Conservation (phyloP, 345 rosid species). For the Microthlaspi erraticum region DNA sequence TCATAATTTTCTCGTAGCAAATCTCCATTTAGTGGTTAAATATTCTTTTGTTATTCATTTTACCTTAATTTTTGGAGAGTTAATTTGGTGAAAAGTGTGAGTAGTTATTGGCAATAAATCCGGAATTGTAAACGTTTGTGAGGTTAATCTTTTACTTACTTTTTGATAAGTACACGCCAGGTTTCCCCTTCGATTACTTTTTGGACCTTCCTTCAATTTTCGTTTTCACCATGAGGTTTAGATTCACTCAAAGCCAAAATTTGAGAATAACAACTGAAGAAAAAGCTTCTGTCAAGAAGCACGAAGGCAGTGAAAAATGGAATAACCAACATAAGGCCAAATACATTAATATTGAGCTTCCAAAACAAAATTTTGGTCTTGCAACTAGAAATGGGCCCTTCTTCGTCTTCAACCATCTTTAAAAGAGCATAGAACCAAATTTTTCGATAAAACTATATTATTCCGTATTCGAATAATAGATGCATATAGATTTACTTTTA, state of each 20-base stretch:
- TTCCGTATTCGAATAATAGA: constrained; percentile 15
- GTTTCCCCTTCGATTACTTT: constrained; percentile 1
- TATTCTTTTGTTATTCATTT: background rate
- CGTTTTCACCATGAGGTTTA: constrained; percentile 5
- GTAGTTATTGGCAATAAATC: constrained; percentile 35
- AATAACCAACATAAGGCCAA: constrained; percentile 19
- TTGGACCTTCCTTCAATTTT: constrained; percentile 25
- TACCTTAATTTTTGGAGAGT: constrained; percentile 38
- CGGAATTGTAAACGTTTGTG: constrained; percentile 37
- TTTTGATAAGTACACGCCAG: constrained; percentile 37
- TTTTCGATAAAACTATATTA: background rate
- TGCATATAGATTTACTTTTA: constrained; percentile 5
- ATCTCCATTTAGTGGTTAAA: constrained; percentile 8
- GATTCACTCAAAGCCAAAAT: constrained; percentile 27
- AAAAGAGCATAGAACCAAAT: background rate
- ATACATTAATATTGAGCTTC: constrained; percentile 23
- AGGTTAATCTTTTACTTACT: constrained; percentile 19
- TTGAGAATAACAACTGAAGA: constrained; percentile 27
- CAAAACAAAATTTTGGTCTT: constrained; percentile 25
- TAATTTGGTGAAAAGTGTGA: constrained; percentile 8
- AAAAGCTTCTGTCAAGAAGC: background rate
- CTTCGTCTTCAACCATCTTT: constrained; percentile 18
- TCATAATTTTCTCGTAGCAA: constrained; percentile 13
- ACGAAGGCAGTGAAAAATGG: background rate
- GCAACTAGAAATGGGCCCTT: constrained; percentile 27